Evolutionary conservation across 1,284 basidiomycete species (phyloP).

Genomic region (Fomitopsis betulina): DNA sequence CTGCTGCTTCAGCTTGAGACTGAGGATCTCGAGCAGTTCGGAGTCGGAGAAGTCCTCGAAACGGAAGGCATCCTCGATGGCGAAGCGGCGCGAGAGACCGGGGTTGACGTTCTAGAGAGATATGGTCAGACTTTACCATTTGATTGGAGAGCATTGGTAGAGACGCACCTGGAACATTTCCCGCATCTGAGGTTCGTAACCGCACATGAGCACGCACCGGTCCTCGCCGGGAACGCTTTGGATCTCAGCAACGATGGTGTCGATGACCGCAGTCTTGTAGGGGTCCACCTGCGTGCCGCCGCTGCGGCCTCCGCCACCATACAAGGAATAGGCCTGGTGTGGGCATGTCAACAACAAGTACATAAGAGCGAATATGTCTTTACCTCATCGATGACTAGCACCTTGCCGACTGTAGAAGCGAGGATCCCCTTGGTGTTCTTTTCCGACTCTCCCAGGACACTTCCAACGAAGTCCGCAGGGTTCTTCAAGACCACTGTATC

Average conservation of each 20-base stretch:
- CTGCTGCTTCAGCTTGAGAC: slow-evolving; percentile 51
- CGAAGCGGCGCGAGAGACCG: slow-evolving; percentile 54
- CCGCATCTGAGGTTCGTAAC: slow-evolving; percentile 59
- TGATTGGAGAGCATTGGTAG: background rate
- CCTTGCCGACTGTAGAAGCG: slow-evolving; percentile 52
- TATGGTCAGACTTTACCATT: background rate
- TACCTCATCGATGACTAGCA: slow-evolving; percentile 66
- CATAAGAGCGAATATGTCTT: slow-evolving; percentile 10
- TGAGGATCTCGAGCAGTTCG: slow-evolving; percentile 47
- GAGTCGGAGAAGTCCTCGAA: slow-evolving; percentile 58
- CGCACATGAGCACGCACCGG: slow-evolving; percentile 58
- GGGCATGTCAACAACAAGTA: background rate
- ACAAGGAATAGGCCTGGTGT: slow-evolving; percentile 65
- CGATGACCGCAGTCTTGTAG: slow-evolving; percentile 64
- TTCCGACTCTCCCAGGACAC: slow-evolving; percentile 52
- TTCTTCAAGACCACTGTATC: slow-evolving; percentile 60
- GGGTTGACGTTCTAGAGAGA: slow-evolving; percentile 56
- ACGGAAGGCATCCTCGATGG: slow-evolving; percentile 60
- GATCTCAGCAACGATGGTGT: slow-evolving; percentile 68
- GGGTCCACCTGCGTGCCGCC: slow-evolving; percentile 33
- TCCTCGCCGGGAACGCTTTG: slow-evolving; percentile 66
- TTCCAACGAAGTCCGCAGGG: slow-evolving; percentile 59
- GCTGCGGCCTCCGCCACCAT: slow-evolving; percentile 37
- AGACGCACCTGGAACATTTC: slow-evolving; percentile 63
- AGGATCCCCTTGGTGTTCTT: slow-evolving; percentile 59